Evolutionary conservation across 2,329 filamentous ascomycete species (phyloP).

Genomic region (Cladosporium sp.): DNA sequence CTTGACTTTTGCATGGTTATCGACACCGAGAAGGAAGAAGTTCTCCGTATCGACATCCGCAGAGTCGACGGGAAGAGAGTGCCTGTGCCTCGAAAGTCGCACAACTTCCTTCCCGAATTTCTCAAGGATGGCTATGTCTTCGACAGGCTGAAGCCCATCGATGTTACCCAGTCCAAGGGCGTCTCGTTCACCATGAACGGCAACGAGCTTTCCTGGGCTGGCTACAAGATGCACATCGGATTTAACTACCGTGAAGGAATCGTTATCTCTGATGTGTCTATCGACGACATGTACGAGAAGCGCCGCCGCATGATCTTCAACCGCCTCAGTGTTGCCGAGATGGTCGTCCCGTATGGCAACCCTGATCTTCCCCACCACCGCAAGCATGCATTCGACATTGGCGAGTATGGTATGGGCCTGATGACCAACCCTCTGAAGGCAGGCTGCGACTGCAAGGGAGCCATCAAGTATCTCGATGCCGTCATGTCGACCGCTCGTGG

Average conservation of each 20-base stretch:
- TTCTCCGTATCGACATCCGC: conserved; percentile 37
- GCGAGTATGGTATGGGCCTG: conserved; percentile 66
- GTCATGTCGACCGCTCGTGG: conserved; percentile 57
- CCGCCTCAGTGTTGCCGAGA: conserved; percentile 67
- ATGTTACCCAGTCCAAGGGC: conserved; percentile 67
- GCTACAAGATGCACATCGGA: conserved; percentile 63
- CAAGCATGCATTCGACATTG: conserved; percentile 73
- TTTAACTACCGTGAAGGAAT: conserved; percentile 68
- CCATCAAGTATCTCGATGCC: conserved; percentile 56
- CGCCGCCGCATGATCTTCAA: conserved; percentile 66
- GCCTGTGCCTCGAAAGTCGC: conserved; percentile 22
- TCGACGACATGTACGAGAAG: conserved; percentile 47
- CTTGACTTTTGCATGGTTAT: conserved; percentile 36
- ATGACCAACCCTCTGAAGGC: conserved; percentile 69
- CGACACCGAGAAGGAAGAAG: conserved; percentile 31
- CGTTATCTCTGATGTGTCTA: conserved; percentile 65
- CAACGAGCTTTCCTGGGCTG: conserved; percentile 47
- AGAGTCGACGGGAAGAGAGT: conserved; percentile 36
- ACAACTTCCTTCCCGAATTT: conserved; percentile 41
- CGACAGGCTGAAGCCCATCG: conserved; percentile 62
- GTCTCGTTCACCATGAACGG: conserved; percentile 59
- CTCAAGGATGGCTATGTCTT: conserved; percentile 51
- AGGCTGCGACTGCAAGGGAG: conserved; percentile 68
- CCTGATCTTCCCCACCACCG: conserved; percentile 65
- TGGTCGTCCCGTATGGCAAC: conserved; percentile 63